Conservation (phyloP, 345 rosid species). For the Hibiscus syriacus region DNA sequence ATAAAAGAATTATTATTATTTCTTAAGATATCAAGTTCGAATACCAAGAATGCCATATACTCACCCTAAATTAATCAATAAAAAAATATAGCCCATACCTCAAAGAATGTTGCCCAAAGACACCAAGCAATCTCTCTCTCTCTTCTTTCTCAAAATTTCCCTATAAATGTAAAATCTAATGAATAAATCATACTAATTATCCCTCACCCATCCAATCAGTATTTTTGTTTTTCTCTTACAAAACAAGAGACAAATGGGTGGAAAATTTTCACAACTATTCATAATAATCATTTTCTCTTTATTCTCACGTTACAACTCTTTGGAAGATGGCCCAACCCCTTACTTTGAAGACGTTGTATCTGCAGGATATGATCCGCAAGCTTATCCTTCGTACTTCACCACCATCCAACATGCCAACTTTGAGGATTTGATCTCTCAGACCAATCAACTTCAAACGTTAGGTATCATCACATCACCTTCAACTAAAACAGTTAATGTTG, state of each 20-base stretch:
- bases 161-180: slow-evolving; percentile 30
- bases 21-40: no score
- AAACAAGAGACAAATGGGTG: slow-evolving; percentile 19
- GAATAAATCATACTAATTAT: slow-evolving; percentile 11
- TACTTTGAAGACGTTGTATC: neutral
- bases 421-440: neutral
- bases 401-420: neutral
- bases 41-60: no score
- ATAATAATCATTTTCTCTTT: neutral
- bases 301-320: slow-evolving; percentile 3
- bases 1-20: no score
- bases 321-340: neutral
- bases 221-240: neutral
- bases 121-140: slow-evolving; percentile 5
- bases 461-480: slow-evolving; percentile 1
- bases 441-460: neutral
- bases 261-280: neutral
- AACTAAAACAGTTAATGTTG: slow-evolving; percentile 27
- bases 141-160: neutral
- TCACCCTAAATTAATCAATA: no score
- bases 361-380: slow-evolving; percentile 7
- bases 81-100: no score
- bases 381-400: slow-evolving; percentile 9
- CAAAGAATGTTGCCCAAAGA: slow-evolving; percentile 8
- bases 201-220: neutral